Evolutionary conservation across 202 grass and related monocot species (phyloP).

Genomic region (Zizania palustris): DNA sequence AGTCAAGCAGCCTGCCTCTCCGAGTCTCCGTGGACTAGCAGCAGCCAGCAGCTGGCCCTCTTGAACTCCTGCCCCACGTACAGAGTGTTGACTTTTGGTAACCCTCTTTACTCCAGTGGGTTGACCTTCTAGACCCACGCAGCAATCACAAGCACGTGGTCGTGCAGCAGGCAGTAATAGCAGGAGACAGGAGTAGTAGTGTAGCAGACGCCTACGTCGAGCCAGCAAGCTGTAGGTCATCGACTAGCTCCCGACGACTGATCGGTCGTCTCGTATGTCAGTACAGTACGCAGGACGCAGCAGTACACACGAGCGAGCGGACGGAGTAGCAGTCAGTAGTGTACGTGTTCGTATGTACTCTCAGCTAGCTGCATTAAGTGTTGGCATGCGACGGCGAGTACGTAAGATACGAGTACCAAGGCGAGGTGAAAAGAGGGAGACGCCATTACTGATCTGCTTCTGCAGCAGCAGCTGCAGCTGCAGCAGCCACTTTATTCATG

Average conservation of each 20-base stretch:
- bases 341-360: no score
- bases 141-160: not conserved
- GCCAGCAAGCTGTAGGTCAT: no score
- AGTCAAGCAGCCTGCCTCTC: not conserved
- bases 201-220: no score
- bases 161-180: not conserved
- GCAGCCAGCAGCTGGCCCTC: not conserved
- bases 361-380: not conserved
- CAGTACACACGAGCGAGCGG: no score
- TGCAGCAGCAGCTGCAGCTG: not conserved
- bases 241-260: no score
- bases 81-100: slow-evolving; percentile 30
- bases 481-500: slow-evolving; percentile 17
- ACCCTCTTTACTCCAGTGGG: slow-evolving; percentile 25
- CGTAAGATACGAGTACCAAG: slow-evolving; percentile 34
- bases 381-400: not conserved
- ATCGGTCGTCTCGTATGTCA: no score
- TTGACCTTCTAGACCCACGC: slow-evolving; percentile 39
- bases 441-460: slow-evolving; percentile 16
- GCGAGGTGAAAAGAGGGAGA: slow-evolving; percentile 35
- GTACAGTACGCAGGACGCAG: no score
- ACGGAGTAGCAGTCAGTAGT: no score
- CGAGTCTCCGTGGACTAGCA: not conserved
- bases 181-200: no score
- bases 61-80: slow-evolving; percentile 21